Evolutionary conservation across 768 basidiomycete species (phyloP), one percentile per base, ranked within the genome.

Genomic region (Tulasnella sp.): DNA sequence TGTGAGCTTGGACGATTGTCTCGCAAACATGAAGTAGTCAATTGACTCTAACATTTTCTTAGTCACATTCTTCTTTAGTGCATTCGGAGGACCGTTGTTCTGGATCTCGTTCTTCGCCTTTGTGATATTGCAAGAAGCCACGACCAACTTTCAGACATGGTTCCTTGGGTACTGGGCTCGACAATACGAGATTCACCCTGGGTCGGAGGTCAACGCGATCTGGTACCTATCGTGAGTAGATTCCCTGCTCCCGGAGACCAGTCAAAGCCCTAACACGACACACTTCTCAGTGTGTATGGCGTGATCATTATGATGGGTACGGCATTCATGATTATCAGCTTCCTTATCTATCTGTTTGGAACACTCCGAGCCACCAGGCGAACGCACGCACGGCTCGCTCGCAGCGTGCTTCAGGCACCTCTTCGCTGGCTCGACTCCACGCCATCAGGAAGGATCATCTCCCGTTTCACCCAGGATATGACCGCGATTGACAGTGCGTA

Each of bases 331-430:
- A 62, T 67, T 3, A 17, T 64, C 8, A 74, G 68, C 0, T 73
- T 67, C 27, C 61, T 72, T n/a, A 54, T 76, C 8, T 83, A 76
- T 65, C 70, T 78, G n/a, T 70, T 69, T 38, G 83, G 81, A 2
- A 64, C 72, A 1, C 65, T 82, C 51, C 71, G 79, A 56, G 84
- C 84, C 1, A 82, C 82, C 2, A 72, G 75, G 58, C 68, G 61
- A 4, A 79, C 86, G 13, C 83, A 85, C 65, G 65, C 67, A 23
- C 68, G 73, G 59, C 73, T 86, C 0, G 62, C 85, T 3, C 68
- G 75, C 26, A 76, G 81, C 11, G 67, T 86, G 0, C 68, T 86
- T 13, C 75, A 80, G 3, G 78, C 82, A 3, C 85, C 85, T 1
- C 68, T 85, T 17, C 56, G 66, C n/a, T 68, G 64, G 63, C 58